Evolutionary conservation across 352 stramenopile species (phyloP), one percentile per base, ranked within the genome.

Genomic region (Elongisporangium anandrum): DNA sequence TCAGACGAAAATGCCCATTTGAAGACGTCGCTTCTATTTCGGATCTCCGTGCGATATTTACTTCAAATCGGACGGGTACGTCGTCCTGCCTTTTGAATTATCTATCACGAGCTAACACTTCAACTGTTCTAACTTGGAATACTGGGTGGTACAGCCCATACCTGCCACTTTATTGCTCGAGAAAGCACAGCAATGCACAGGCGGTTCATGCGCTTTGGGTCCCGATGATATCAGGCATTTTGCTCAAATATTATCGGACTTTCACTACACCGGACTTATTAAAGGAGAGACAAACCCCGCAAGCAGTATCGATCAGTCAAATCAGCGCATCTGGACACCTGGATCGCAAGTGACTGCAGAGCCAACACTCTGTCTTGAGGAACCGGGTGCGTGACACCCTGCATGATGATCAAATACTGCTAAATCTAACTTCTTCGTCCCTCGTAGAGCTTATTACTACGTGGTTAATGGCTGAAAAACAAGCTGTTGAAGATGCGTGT

Each of bases 31-130:
- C 29, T 41, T 2, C 29, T 41, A 13, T 69, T 79, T 60, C 73
- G 73, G 17, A 76, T 81, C 56, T 60, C 62, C 9, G 65, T 49
- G 15, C 67, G 70, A 16, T 58, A 79, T 55, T 29, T 69, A 20
- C 23, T 56, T 41, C 26, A 68, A 47, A 74, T 59, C 1, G 62
- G 67, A 57, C 57, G 23, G 66, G 72, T 78, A 68, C 9, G 29
- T 41, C 19, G 48, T 8, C 19, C 9, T 34, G n/a, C n/a, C n/a
- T n/a, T n/a, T n/a, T n/a, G n/a, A n/a, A 34, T 34, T 34, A 7
- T 34, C 24, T 21, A 50, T 10, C 45, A 50, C 45, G 5, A 21
- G n/a, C n/a, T n/a, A n/a, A 10, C 10, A 50, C 45, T n/a, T 50
- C 10, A 21, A 21, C 16, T 21, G 16, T 34, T 34, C 24, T 34